Evolutionary conservation across 2,329 filamentous ascomycete species (phyloP).

Genomic region (Dryadomyces quercus-mongolicae): DNA sequence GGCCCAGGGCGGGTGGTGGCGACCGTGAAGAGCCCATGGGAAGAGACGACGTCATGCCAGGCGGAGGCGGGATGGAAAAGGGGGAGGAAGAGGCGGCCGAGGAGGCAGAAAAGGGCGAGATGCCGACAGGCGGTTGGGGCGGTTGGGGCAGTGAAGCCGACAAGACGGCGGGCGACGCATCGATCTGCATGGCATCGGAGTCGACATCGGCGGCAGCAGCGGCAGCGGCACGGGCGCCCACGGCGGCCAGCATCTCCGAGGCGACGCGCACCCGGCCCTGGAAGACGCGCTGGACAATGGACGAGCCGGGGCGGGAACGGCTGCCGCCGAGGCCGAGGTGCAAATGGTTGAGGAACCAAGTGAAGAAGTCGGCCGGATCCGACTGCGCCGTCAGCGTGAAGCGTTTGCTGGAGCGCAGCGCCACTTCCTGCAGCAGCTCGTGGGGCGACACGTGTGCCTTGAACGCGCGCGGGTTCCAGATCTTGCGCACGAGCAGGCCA

Average conservation of each 20-base stretch:
- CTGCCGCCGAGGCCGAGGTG: conserved; percentile 85
- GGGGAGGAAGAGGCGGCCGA: too few species aligned
- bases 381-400: conserved; percentile 86
- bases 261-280: conserved; percentile 88
- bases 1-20: background rate
- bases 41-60: background rate
- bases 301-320: conserved; percentile 71
- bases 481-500: conserved; percentile 83
- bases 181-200: conserved; percentile 8
- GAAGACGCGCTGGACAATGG: conserved; percentile 84
- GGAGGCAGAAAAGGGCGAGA: too few species aligned
- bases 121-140: background rate
- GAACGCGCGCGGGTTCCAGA: conserved; percentile 96
- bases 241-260: conserved; percentile 47
- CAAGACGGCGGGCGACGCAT: conserved; percentile 1
- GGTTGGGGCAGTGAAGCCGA: background rate
- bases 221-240: conserved; percentile 9
- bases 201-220: conserved; percentile 5
- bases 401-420: conserved; percentile 78
- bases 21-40: conserved; percentile 1
- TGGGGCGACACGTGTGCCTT: conserved; percentile 94
- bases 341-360: conserved; percentile 94
- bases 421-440: conserved; percentile 90
- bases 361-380: conserved; percentile 91
- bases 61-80: conserved; percentile 2